phyloP scores from a whole-genome alignment of 2,329 filamentous ascomycete species.

The Botrytis cinerea region DNA sequence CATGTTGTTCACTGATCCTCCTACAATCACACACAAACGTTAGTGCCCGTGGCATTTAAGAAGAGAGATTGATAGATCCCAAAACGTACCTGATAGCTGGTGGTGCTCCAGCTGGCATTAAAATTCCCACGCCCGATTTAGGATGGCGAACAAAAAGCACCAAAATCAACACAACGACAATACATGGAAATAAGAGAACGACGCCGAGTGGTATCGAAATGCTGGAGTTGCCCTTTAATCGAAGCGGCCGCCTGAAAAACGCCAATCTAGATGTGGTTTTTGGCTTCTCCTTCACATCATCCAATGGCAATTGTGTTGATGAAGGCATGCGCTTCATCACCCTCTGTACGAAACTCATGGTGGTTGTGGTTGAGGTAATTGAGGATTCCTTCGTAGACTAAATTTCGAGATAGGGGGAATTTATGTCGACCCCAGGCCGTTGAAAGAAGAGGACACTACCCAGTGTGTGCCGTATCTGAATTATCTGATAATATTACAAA shows the following conservation, averaged over 20 bases:
- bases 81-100: constrained; percentile 78
- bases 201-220: constrained; percentile 91
- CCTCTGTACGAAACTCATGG: constrained; percentile 56
- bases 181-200: constrained; percentile 87
- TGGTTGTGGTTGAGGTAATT: constrained; percentile 23
- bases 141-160: constrained; percentile 88
- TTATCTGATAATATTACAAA: constrained; percentile 16
- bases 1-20: constrained; percentile 95
- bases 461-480: constrained; percentile 17
- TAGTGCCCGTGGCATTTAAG: constrained; percentile 24
- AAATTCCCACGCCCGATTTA: constrained; percentile 74
- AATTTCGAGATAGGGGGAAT: constrained; percentile 36
- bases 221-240: constrained; percentile 86
- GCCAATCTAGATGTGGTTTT: constrained; percentile 56
- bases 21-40: constrained; percentile 49
- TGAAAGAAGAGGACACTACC: constrained; percentile 22
- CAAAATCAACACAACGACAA: constrained; percentile 88
- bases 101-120: constrained; percentile 85
- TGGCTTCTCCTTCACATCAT: constrained; percentile 51
- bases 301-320: constrained; percentile 46
- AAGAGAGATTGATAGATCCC: not conserved
- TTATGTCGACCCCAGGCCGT: constrained; percentile 28
- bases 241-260: constrained; percentile 84
- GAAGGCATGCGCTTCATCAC: constrained; percentile 54
- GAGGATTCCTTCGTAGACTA: constrained; percentile 29